Conservation (phyloP, 1,284 basidiomycete genomes). For the Phlebopus sp. region DNA sequence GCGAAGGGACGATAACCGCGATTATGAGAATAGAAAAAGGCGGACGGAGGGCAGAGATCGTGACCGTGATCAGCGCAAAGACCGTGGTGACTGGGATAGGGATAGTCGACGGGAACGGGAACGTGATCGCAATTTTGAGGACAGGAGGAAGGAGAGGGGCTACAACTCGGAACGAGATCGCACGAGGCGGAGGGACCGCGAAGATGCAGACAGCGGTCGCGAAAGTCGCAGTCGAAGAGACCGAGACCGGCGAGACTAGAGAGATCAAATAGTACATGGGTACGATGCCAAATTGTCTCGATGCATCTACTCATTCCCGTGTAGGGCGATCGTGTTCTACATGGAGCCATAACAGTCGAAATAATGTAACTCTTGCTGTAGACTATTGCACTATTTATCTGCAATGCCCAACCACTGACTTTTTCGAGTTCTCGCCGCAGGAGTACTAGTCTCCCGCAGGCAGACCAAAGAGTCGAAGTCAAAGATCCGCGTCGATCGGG, state of each 20-base stretch:
- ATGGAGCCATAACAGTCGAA: too few species aligned
- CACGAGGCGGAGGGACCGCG: slow-evolving; percentile 20
- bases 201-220: slow-evolving; percentile 28
- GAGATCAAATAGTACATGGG: not conserved
- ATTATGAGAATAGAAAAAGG: slow-evolving; percentile 8
- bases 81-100: slow-evolving; percentile 13
- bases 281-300: too few species aligned
- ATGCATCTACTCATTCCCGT: too few species aligned
- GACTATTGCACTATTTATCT: too few species aligned
- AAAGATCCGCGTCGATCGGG: too few species aligned
- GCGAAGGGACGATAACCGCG: slow-evolving; percentile 28
- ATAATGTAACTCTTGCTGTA: too few species aligned
- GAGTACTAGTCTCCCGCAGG: too few species aligned
- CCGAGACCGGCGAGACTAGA: slow-evolving; percentile 8
- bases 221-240: slow-evolving; percentile 26
- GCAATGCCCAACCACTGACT: too few species aligned
- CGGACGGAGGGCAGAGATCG: slow-evolving; percentile 14
- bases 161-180: slow-evolving; percentile 16
- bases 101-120: slow-evolving; percentile 25
- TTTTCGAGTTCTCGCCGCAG: too few species aligned
- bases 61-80: slow-evolving; percentile 14
- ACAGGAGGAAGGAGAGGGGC: slow-evolving; percentile 22
- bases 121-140: slow-evolving; percentile 15
- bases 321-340: too few species aligned
- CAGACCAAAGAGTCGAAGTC: too few species aligned